Percentiles rank a stretch among this genome's conserved stretches.
Conservation (phyloP, 2,329 filamentous ascomycete species). For the Aspergillus ochraceus region DNA sequence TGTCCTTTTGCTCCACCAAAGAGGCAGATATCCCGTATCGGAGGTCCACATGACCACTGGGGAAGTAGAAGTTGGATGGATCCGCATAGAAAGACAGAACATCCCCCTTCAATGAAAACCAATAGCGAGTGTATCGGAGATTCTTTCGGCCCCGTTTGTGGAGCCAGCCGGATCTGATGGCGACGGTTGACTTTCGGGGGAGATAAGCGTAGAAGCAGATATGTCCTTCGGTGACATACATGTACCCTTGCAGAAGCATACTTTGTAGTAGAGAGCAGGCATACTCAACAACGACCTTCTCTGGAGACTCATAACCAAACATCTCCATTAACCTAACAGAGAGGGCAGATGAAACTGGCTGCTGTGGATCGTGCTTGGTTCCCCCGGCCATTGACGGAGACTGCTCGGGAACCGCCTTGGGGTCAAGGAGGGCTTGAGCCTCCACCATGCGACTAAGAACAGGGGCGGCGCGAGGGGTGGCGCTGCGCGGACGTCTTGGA, state of each 20-base stretch:
- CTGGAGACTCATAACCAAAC: constrained; percentile 76
- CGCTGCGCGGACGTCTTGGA: constrained; percentile 30
- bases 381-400: constrained; percentile 21
- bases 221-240: constrained; percentile 91
- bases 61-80: constrained; percentile 84
- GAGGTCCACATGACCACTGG: constrained; percentile 86
- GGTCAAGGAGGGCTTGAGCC: constrained; percentile 62
- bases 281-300: constrained; percentile 87
- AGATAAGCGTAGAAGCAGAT: constrained; percentile 97
- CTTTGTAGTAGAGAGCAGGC: constrained; percentile 92
- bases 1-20: constrained; percentile 67
- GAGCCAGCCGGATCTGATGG: constrained; percentile 83
- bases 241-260: constrained; percentile 86
- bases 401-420: constrained; percentile 20
- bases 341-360: constrained; percentile 55
- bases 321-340: constrained; percentile 76
- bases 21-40: constrained; percentile 88
- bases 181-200: constrained; percentile 80
- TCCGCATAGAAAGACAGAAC: constrained; percentile 87
- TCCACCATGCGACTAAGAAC: constrained; percentile 78
- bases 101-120: constrained; percentile 90
- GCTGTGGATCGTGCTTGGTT: constrained; percentile 54
- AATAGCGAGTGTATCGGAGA: constrained; percentile 84
- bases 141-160: constrained; percentile 86
- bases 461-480: constrained; percentile 59